Evolutionary conservation across 2,329 filamentous ascomycete species (phyloP).

Genomic region (Dichotomopilus funicola): DNA sequence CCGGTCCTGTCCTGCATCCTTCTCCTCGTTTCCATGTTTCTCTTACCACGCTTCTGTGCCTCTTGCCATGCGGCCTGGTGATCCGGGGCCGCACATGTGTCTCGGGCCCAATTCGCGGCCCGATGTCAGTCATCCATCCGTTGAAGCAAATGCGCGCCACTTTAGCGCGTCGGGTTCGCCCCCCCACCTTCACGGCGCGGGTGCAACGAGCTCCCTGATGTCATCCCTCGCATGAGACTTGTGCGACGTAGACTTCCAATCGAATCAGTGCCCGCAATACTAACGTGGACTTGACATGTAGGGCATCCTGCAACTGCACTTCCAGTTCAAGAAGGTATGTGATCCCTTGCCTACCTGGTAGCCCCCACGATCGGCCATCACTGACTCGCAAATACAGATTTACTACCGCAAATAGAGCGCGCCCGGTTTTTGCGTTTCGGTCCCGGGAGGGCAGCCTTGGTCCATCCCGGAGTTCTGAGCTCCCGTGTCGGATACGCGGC

Average conservation of each 20-base stretch:
- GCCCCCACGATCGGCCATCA: too few relatives aligned
- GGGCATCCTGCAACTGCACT: slow-evolving; percentile 94
- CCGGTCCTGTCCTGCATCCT: too few relatives aligned
- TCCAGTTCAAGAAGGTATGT: slow-evolving; percentile 93
- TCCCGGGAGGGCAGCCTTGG: background rate
- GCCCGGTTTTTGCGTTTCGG: background rate
- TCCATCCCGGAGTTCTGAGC: background rate
- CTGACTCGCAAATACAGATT: slow-evolving; percentile 33
- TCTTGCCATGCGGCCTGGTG: background rate
- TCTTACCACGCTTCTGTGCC: slow-evolving; percentile 15
- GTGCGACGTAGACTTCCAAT: background rate
- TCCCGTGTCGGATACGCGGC: background rate
- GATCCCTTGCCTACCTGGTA: background rate
- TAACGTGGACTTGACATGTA: slow-evolving; percentile 32
- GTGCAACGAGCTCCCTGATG: too few relatives aligned
- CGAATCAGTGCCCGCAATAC: background rate
- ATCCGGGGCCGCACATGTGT: slow-evolving; percentile 11
- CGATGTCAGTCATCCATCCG: slow-evolving; percentile 5
- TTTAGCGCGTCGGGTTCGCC: background rate
- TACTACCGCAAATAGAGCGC: slow-evolving; percentile 48
- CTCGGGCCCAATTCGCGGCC: slow-evolving; percentile 13
- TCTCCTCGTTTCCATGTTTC: background rate
- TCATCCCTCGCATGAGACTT: background rate
- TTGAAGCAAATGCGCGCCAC: slow-evolving; percentile 4
- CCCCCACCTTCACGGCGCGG: background rate